phyloP scores from a whole-genome alignment of 768 basidiomycete species.

The Lactarius akahatsu region DNA sequence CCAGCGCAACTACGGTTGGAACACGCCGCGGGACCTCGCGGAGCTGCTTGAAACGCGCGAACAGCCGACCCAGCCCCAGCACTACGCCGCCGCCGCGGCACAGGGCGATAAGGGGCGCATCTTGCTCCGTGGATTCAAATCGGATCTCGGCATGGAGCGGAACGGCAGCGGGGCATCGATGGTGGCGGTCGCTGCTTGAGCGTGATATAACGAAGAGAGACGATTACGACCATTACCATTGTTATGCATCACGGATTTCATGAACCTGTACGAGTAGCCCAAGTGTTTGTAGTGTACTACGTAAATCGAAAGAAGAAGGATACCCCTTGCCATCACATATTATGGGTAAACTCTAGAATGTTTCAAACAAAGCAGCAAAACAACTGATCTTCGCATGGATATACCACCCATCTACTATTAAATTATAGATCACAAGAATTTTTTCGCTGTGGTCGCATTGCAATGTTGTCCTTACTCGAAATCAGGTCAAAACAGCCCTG shows the following conservation, averaged over 20 bases:
- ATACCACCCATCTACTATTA: too few relatives aligned
- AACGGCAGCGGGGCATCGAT: conserved; percentile 11
- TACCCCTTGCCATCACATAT: not conserved
- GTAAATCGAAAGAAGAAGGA: not conserved
- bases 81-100: conserved; percentile 3
- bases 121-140: conserved; percentile 1
- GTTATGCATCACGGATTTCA: not conserved
- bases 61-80: conserved; percentile 18
- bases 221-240: not conserved
- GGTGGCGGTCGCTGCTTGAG: conserved; percentile 19
- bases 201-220: not conserved
- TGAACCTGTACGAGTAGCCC: not conserved
- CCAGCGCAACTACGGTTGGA: conserved; percentile 30
- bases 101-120: conserved; percentile 4
- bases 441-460: too few relatives aligned
- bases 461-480: too few relatives aligned
- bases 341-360: too few relatives aligned
- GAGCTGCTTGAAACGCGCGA: conserved; percentile 24
- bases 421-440: too few relatives aligned
- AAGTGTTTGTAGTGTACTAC: not conserved
- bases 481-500: too few relatives aligned
- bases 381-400: too few relatives aligned
- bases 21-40: conserved; percentile 30
- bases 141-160: conserved; percentile 17
- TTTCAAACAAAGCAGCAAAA: too few relatives aligned